These are phyloP conservation scores for Capronia americana DNA, from an alignment of 2,329 filamentous ascomycete species.

Conservation along the genomic window DNA sequence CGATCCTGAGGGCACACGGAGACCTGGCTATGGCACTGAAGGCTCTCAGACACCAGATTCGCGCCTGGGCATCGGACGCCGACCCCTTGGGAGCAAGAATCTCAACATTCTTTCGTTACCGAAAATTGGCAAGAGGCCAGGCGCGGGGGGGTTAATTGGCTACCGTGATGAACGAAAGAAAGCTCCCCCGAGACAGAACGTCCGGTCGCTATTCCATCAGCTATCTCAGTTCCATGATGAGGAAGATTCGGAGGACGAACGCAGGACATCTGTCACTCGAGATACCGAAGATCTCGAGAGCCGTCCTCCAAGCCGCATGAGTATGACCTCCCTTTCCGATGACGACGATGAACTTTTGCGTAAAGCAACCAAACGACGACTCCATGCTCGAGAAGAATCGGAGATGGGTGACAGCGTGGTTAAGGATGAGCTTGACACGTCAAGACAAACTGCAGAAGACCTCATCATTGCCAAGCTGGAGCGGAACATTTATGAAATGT, in stretches of 20 bases:
- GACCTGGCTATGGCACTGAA: constrained; percentile 66
- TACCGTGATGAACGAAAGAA: constrained; percentile 73
- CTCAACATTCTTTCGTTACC: constrained; percentile 71
- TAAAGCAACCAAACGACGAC: constrained; percentile 37
- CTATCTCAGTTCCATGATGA: constrained; percentile 76
- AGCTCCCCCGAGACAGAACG: constrained; percentile 66
- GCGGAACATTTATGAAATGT: constrained; percentile 55
- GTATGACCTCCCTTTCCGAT: constrained; percentile 60
- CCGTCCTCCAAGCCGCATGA: constrained; percentile 75
- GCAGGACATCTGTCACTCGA: constrained; percentile 67
- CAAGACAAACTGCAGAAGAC: constrained; percentile 37
- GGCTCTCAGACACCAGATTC: constrained; percentile 68
- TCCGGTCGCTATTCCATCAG: constrained; percentile 79
- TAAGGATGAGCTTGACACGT: constrained; percentile 39
- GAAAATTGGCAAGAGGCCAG: constrained; percentile 72
- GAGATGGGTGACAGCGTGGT: constrained; percentile 39
- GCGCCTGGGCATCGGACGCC: constrained; percentile 47
- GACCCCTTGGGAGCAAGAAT: constrained; percentile 45
- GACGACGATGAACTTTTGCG: constrained; percentile 55
- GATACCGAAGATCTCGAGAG: constrained; percentile 89
- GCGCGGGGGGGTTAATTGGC: constrained; percentile 64
- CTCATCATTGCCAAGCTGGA: constrained; percentile 41
- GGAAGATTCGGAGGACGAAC: constrained; percentile 90
- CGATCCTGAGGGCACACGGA: constrained; percentile 68
- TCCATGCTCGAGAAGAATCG: constrained; percentile 38